Evolutionary conservation across 176 grass and related monocot species (phyloP).

Genomic region (Sorghum bicolor): Sorghum_bicolor_NCBIv3 NC_012872.2:19153501-19154000

Average conservation of each 20-base stretch:
- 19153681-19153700: slow-evolving; percentile 33
- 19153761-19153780: not conserved
- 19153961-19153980: no score
- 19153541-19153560: not conserved
- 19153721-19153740: not conserved
- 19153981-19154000: no score
- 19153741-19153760: not conserved
- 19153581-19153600: not conserved
- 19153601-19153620: not conserved
- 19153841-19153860: no score
- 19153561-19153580: slow-evolving; percentile 1
- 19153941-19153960: no score
- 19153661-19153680: not conserved
- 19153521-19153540: slow-evolving; percentile 23
- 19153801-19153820: no score
- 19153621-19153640: slow-evolving; percentile 10
- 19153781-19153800: not conserved
- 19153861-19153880: no score
- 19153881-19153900: no score
- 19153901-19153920: no score
- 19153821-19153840: no score
- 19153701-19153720: slow-evolving; percentile 21
- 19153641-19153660: slow-evolving; percentile 33
- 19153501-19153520: slow-evolving; percentile 43
- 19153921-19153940: no score